Evolutionary conservation across 495 filamentous ascomycete species (phyloP), one percentile per base, ranked within the genome.

Genomic region (Parathielavia appendiculata): DNA sequence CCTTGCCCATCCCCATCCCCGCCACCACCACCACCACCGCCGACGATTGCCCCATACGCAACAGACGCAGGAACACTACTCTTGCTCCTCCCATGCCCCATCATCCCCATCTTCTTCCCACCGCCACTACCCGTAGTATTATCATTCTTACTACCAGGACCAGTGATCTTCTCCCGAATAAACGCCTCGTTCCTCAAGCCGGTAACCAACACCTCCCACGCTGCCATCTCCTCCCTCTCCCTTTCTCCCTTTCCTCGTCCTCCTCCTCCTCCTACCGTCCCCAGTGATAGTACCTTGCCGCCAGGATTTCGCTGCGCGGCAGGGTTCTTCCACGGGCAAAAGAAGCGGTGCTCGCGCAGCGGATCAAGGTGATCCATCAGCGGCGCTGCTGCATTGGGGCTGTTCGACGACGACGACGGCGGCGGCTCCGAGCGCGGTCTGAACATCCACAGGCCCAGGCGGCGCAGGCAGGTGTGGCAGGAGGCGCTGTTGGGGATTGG

Each of bases 361-460:
- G 83, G 82, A 63, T 90, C 82, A n/a, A 92, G 74, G 35, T 82
- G 79, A 57, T 80, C 80, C 70, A 89, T 80, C 10, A 81, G 74
- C 8, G 80, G 26, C 6, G 26, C 26, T 6, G 26, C 26, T 6
- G 26, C 26, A 6, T 30, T 30, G 26, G 26, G 26, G 26, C 6
- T 30, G 26, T 30, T 6, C 26, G 26, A 83, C 71, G 19, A 79
- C 71, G 54, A 79, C 75, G 8, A 76, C 74, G 45, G 70, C 73
- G 35, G 63, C 60, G 4, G 71, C 64, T 61, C 79, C 73, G 32
- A 81, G 59, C 80, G 82, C 62, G 76, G 74, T 64, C 85, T 88
- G 75, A 95, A 98, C 73, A 98, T 85, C 93, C 93, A 98, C 8
- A 98, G 80, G 0, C 95, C 93, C 1, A 97, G 77, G 8, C 91